Evolutionary conservation across 805 yeast genomes (phyloP), one percentile per base, ranked within the genome.

Genomic region (Nakazawaea siamensis): DNA sequence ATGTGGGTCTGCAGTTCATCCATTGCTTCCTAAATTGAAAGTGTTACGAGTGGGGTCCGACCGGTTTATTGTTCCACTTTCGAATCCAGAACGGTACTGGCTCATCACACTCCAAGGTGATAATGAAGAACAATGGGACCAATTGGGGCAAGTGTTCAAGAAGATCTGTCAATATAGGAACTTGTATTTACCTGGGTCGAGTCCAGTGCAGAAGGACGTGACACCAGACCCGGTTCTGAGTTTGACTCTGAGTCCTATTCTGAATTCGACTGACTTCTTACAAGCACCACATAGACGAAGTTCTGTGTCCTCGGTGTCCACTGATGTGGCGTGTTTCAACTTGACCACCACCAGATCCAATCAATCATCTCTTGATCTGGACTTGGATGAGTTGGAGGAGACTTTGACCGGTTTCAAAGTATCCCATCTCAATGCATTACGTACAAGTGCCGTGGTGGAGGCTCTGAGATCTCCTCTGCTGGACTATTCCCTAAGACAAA

Each of bases 71-170:
- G 51, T 83, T 13, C 78, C 86, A 1, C 64, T 84, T 38, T 73
- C 73, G 18, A 82, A 81, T 46, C 94, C 94, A 0, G 80, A 76
- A 42, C 59, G 90, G 46, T 81, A 74, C 53, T 84, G 94, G 94
- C 66, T 66, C 39, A 61, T 73, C 8, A 55, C 58, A 24, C 45
- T 72, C 5, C 55, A 53, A 29, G 48, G 66, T 0, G n/a, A n/a
- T 12, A 21, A 27, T 27, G 29, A 17, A 9, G 18, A 18, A 6
- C 16, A 10, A 8, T 18, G 29, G 28, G 29, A 29, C 13, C 16
- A 24, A 4, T 24, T 37, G 26, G 27, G 64, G 70, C 19, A 60
- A 76, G 29, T 58, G 49, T 40, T 53, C 18, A 40, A 54, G 24
- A 43, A 45, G 6, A 57, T 60, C 16, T 68, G 70, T 18, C 55